Base-by-base conservation (phyloP, 2,329 filamentous ascomycete genomes). In the Xylaria sp. region DNA sequence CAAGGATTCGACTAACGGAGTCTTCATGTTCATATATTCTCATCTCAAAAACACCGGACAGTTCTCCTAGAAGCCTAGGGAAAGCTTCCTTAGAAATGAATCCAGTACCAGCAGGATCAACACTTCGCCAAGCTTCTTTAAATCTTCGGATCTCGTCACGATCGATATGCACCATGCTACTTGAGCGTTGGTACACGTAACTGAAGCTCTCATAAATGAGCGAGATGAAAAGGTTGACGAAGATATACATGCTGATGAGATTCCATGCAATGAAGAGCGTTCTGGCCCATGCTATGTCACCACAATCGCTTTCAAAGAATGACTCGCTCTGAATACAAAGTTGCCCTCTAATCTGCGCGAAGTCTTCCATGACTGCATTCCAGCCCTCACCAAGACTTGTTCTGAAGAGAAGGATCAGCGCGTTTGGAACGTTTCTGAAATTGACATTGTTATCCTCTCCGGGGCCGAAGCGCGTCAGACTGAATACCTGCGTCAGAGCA, bases 171-270 rank as follows among this genome's bases (percentile, higher is more conserved):
- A 91, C 92, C 70, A 97, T 84, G n/a, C 93, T 92, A 72, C 92
- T 97, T 64, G 94, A 97, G 66, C 93, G 88, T 79, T 99, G 96
- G 76, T 98, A 99, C 67, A 99, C 95, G 73, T 99, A 99, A 76
- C 93, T 97, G 83, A 99, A 99, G 78, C 94, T 98, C 80, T 99
- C 95, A 79, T 96, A 99, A 70, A 99, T 99, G 75, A 99, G 88
- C 51, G 95, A 99, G 62, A 99, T 94, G 77, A 99, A 99, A 74
- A 99, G 81, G 73, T 94, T 97, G 74, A 98, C 94, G 73, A 99
- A 99, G 72, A 99, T 96, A 79, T 99, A 99, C 95, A 99, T 99
- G 90, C 94, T 98, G 78, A 99, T 85, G 72, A 99, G 94, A 80
- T 99, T 99, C 95, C 95, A 99, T 4, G 90, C 87, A 61, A 98